These are phyloP conservation scores for Leccinum disarticulatum DNA, from an alignment of 768 basidiomycete genomes.

Conservation along the genomic window DNA sequence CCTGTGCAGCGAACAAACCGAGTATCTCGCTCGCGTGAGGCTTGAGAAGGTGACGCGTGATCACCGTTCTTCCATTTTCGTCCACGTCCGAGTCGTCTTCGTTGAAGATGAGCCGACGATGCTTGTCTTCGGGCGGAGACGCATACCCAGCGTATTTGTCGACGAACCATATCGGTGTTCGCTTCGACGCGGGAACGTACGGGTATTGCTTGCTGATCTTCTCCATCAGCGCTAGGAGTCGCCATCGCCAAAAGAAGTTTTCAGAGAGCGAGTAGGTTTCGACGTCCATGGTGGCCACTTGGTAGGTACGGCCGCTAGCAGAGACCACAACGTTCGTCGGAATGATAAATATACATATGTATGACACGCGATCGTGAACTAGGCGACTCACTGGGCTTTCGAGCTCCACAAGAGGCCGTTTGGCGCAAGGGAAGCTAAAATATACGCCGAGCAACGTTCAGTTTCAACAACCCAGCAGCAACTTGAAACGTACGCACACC, in stretches of 20 bases:
- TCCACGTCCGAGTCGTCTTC: constrained; percentile 32
- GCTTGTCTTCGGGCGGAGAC: constrained; percentile 25
- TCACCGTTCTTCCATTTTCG: constrained; percentile 28
- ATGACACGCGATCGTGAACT: neutral
- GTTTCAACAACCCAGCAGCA: neutral
- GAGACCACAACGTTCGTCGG: constrained; percentile 1
- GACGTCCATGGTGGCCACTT: constrained; percentile 47
- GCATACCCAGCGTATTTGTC: constrained; percentile 37
- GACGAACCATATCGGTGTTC: constrained; percentile 53
- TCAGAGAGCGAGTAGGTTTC: constrained; percentile 41
- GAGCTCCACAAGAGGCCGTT: constrained; percentile 34
- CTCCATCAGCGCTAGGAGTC: constrained; percentile 46
- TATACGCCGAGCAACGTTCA: too few species aligned
- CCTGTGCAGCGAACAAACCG: constrained; percentile 52
- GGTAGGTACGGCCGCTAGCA: constrained; percentile 42
- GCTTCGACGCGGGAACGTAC: constrained; percentile 33
- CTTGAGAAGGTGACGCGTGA: constrained; percentile 44
- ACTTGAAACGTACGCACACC: constrained; percentile 26
- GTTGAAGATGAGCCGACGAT: constrained; percentile 38
- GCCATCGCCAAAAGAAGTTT: constrained; percentile 54
- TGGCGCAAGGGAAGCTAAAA: constrained; percentile 28
- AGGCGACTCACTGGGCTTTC: constrained; percentile 28
- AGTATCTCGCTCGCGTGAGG: constrained; percentile 53
- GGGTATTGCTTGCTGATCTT: constrained; percentile 41
- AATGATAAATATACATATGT: neutral